phyloP scores from a whole-genome alignment of 2,329 filamentous ascomycete genomes.

The Ascocoryne sarcoides region DNA sequence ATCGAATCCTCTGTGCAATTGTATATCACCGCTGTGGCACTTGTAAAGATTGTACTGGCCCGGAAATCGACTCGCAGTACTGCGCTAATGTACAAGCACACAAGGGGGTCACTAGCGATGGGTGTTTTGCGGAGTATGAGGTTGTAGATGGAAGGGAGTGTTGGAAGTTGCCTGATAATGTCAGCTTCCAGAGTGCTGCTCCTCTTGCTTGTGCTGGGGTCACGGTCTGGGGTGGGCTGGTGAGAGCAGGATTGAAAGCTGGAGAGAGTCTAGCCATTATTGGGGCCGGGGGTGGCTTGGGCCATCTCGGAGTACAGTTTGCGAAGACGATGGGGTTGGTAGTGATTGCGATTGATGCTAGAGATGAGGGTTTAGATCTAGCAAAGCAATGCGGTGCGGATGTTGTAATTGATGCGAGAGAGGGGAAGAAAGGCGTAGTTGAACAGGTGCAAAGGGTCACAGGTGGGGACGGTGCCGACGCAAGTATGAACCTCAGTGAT shows the following conservation, averaged over 20 bases:
- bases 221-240: slow-evolving; percentile 32
- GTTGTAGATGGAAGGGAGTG: slow-evolving; percentile 39
- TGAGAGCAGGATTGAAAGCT: slow-evolving; percentile 25
- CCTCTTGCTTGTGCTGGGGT: slow-evolving; percentile 47
- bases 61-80: slow-evolving; percentile 43
- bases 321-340: slow-evolving; percentile 41
- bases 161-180: slow-evolving; percentile 38
- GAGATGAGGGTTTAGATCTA: slow-evolving; percentile 41
- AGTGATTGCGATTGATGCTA: slow-evolving; percentile 37
- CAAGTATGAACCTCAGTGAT: slow-evolving; percentile 46
- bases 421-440: slow-evolving; percentile 39
- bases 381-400: slow-evolving; percentile 38
- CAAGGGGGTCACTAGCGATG: slow-evolving; percentile 42
- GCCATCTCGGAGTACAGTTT: slow-evolving; percentile 43
- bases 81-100: slow-evolving; percentile 37
- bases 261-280: slow-evolving; percentile 36
- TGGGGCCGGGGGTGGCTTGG: slow-evolving; percentile 42
- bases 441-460: slow-evolving; percentile 39
- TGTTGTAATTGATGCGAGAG: slow-evolving; percentile 42
- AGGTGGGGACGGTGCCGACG: slow-evolving; percentile 40
- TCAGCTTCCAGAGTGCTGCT: slow-evolving; percentile 43
- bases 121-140: slow-evolving; percentile 49
- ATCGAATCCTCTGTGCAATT: slow-evolving; percentile 8
- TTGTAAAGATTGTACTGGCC: slow-evolving; percentile 43
- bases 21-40: slow-evolving; percentile 38